Evolutionary conservation across 805 yeast species (phyloP).

Genomic region (Komagataella ulmi): DNA sequence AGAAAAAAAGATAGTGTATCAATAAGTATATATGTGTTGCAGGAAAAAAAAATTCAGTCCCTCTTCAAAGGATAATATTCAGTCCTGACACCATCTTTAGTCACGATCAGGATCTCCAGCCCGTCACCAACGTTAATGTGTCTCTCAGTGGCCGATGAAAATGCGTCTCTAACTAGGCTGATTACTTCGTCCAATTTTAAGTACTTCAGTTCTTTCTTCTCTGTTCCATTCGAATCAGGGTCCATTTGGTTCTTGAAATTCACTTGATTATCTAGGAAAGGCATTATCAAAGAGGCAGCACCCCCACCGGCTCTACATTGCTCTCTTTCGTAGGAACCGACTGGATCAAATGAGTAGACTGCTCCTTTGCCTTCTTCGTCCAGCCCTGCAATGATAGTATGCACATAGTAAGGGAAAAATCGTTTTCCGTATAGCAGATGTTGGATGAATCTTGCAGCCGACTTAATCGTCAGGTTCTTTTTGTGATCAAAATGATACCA

Average conservation of each 20-base stretch:
- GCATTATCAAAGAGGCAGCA: slow-evolving; percentile 92
- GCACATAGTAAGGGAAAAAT: slow-evolving; percentile 93
- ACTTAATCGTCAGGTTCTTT: slow-evolving; percentile 48
- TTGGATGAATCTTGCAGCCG: slow-evolving; percentile 87
- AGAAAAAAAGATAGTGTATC: background rate
- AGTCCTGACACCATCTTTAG: slow-evolving; percentile 82
- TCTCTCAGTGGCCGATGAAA: slow-evolving; percentile 93
- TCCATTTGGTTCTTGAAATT: slow-evolving; percentile 87
- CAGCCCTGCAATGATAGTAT: slow-evolving; percentile 88
- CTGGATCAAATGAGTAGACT: slow-evolving; percentile 93
- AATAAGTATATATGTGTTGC: background rate
- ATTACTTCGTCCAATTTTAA: slow-evolving; percentile 76
- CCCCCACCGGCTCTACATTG: slow-evolving; percentile 98
- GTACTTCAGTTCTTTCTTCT: slow-evolving; percentile 46
- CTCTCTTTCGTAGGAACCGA: slow-evolving; percentile 94
- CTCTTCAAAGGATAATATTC: slow-evolving; percentile 80
- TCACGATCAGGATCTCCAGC: slow-evolving; percentile 77
- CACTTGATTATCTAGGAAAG: slow-evolving; percentile 94
- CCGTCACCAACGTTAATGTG: slow-evolving; percentile 98
- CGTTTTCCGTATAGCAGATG: slow-evolving; percentile 85
- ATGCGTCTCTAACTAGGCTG: slow-evolving; percentile 83
- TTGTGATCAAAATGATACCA: slow-evolving; percentile 92
- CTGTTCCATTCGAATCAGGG: slow-evolving; percentile 61
- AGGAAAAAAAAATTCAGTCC: slow-evolving; percentile 35
- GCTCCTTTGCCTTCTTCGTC: slow-evolving; percentile 90